Base-by-base conservation (phyloP, 2,329 filamentous ascomycete genomes). In the Ophiosphaerella korrae region DNA sequence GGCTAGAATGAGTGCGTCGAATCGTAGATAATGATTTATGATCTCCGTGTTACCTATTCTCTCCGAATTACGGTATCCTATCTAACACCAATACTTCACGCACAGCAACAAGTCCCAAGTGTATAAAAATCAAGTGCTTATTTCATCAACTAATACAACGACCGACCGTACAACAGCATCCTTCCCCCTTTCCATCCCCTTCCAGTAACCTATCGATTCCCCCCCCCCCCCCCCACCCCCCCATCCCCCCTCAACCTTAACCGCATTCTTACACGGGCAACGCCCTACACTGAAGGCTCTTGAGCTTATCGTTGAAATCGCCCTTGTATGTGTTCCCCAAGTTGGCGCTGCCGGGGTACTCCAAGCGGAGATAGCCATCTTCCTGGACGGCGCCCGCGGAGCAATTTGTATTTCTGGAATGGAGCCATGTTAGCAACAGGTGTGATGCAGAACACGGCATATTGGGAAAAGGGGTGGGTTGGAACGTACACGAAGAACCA, bases 401-500 rank as follows among this genome's bases (percentile, higher is more conserved):
- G 40, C 65, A 68, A 7, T 52, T 29, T 0, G 52, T 36, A 45
- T 66, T 68, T 0, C 65, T 68, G 11, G 14, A 6, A 12, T 4
- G 9, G 1, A 21, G 18, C 8, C 12, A 33, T 9, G 5, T 18
- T 16, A 36, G 21, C 42, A 32, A 4, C 18, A 4, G 18, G 18
- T 21, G 18, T 21, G 18, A 21, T 21, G 3, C 18, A 21, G 18
- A 4, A 21, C 2, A 4, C 18, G 18, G 18, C 18, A 21, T 21
- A 21, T 21, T 3, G 18, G 18, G 18, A 21, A 4, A 21, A 21
- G 45, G 5, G 9, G 13, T 21, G 16, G 16, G 21, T 40, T 18
- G 43, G 29, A 14, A 58, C 63, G 3, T 57, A 70, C 69, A 57
- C 62, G 51, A 60, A 72, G 34, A 71, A 70, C 1, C 51, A 51